Evolutionary conservation across 371 early-diverging fungal species (phyloP), one percentile per base, ranked within the genome.

Genomic region (Conidiobolus coronatus): DNA sequence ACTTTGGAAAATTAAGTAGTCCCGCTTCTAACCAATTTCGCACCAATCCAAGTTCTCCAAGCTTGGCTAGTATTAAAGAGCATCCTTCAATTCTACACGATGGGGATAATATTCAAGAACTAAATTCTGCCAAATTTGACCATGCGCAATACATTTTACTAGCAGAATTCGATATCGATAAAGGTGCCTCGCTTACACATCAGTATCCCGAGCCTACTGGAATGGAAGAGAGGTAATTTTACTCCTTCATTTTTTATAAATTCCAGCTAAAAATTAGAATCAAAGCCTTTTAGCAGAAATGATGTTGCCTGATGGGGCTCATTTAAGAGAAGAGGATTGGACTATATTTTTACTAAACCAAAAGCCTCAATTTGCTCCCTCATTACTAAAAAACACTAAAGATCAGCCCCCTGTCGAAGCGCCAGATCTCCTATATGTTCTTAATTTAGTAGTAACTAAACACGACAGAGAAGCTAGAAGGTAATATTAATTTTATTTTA

Each of bases 291-390:
- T 92, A 35, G 89, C 93, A 9, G 93, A 92, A 48, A 75, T 86
- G 42, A 92, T 92, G 91, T 60, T 92, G 42, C 93, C 93, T 9
- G 93, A 92, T 57, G 93, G 93, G 6, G 86, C 88, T 36, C 91
- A 92, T 63, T 61, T 80, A 38, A 71, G 90, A 35, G 74, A 81
- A 36, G 83, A 82, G 53, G 93, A 92, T 60, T 89, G 89, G 87
- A 89, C 89, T n/a, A 74, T 83, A 49, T 90, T 92, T 54, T 79
- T 85, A 48, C 58, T 87, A 22, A 84, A 85, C 62, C 82, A 64
- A 48, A 75, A 71, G 44, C 70, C 74, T 18, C 68, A 71, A 45
- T 63, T 63, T 1, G 58, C 63, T 34, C 55, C 56, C 15, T 34
- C 49, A 15, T 40, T 50, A 36, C 42, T 19, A 8, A 34, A 20